Conservation (phyloP, 1,284 basidiomycete genomes). For the Ustilago hordei region DNA sequence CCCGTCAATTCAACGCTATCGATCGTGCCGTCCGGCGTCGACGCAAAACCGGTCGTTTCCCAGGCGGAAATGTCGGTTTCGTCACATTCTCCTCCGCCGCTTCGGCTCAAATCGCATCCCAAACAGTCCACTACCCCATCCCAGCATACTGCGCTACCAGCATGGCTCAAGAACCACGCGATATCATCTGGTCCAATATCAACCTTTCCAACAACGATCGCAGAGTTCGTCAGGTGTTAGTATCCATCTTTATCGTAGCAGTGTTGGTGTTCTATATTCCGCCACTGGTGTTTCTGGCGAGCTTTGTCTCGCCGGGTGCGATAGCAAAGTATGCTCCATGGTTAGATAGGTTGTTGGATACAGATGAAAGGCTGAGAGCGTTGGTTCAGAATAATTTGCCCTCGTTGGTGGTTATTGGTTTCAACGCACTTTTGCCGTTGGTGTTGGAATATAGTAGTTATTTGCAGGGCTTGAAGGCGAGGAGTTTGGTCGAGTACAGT, state of each 20-base stretch:
- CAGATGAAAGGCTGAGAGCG: constrained; percentile 81
- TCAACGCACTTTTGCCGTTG: constrained; percentile 91
- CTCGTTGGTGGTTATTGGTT: constrained; percentile 84
- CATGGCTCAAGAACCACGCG: constrained; percentile 89
- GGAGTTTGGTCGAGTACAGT: constrained; percentile 93
- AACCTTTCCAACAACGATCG: constrained; percentile 72
- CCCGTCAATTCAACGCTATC: constrained; percentile 53
- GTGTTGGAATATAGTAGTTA: constrained; percentile 87
- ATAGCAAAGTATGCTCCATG: constrained; percentile 90
- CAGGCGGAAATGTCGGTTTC: constrained; percentile 82
- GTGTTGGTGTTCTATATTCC: constrained; percentile 73
- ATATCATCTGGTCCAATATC: constrained; percentile 94
- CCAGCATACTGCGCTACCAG: constrained; percentile 57
- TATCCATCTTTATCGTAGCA: constrained; percentile 75
- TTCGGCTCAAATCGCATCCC: constrained; percentile 89
- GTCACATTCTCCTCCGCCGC: constrained; percentile 97
- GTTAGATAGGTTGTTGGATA: constrained; percentile 80
- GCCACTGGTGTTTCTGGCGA: constrained; percentile 76
- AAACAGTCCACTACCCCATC: constrained; percentile 78
- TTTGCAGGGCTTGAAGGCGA: constrained; percentile 85
- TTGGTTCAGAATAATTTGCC: constrained; percentile 94
- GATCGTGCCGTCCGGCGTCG: constrained; percentile 54
- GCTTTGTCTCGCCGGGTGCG: constrained; percentile 87
- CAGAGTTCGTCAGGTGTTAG: constrained; percentile 60
- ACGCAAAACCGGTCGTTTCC: constrained; percentile 52